Percentiles rank a stretch among this genome's conserved stretches.
Conservation (phyloP, 208 protist genomes). For the Porcisia deanei region DNA sequence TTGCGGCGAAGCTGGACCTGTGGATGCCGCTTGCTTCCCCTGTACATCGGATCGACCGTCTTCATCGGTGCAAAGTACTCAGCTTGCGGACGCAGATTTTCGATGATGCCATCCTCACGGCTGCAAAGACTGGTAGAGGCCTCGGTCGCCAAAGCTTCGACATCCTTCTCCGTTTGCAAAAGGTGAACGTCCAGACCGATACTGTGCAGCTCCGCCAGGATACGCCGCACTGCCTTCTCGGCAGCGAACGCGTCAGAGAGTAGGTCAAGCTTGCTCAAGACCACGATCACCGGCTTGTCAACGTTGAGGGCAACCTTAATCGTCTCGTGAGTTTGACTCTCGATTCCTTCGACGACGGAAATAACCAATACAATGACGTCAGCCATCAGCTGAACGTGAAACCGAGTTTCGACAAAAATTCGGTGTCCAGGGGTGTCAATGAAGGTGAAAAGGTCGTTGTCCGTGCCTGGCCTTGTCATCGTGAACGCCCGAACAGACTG, state of each 20-base stretch:
- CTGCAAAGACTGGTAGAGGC: background rate
- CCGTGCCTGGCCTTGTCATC: slow-evolving; percentile 17
- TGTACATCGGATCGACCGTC: slow-evolving; percentile 57
- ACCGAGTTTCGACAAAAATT: slow-evolving; percentile 81
- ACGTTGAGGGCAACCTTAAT: slow-evolving; percentile 88
- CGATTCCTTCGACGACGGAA: slow-evolving; percentile 78
- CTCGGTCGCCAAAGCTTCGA: slow-evolving; percentile 25
- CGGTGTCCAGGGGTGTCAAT: slow-evolving; percentile 90
- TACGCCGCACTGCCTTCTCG: slow-evolving; percentile 34
- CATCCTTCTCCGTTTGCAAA: slow-evolving; percentile 43
- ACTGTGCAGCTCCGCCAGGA: slow-evolving; percentile 48
- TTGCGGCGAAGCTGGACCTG: slow-evolving; percentile 67
- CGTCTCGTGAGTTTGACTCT: slow-evolving; percentile 82
- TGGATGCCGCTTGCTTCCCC: slow-evolving; percentile 64
- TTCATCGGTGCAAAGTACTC: slow-evolving; percentile 73
- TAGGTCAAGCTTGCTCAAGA: slow-evolving; percentile 88
- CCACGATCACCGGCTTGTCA: slow-evolving; percentile 85
- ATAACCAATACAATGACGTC: slow-evolving; percentile 84
- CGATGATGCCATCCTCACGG: background rate
- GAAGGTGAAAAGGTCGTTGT: slow-evolving; percentile 66
- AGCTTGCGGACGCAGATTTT: slow-evolving; percentile 4
- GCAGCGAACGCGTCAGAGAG: slow-evolving; percentile 64
- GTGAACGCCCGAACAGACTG: slow-evolving; percentile 83
- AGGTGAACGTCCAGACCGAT: slow-evolving; percentile 77
- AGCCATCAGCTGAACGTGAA: slow-evolving; percentile 66